Percentiles rank a stretch among this genome's conserved stretches.
These are phyloP conservation scores for Wickerhamomyces bisporus DNA, from an alignment of 805 yeast species.

Conservation along the genomic window DNA sequence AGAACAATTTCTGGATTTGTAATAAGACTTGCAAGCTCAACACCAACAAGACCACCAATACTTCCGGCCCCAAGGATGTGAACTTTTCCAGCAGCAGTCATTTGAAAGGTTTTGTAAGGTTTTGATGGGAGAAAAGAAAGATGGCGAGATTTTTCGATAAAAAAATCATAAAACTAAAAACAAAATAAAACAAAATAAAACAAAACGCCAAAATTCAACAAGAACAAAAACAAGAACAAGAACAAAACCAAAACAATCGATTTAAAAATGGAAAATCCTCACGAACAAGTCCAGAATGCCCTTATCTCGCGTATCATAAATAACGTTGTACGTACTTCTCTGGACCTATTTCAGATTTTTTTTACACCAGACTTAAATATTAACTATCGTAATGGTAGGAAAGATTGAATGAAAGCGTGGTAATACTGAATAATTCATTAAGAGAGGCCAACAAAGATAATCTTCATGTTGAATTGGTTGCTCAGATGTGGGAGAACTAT, in stretches of 20 bases:
- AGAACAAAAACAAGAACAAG: too few species aligned
- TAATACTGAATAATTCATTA: conserved; percentile 55
- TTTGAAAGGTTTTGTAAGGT: too few species aligned
- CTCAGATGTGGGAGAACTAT: conserved; percentile 78
- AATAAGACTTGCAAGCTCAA: conserved; percentile 17
- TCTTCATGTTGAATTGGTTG: conserved; percentile 62
- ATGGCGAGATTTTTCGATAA: too few species aligned
- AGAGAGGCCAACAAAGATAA: conserved; percentile 60
- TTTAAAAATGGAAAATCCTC: conserved; percentile 83
- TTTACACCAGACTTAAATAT: too few species aligned
- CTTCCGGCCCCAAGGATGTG: conserved; percentile 25
- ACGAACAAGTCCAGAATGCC: conserved; percentile 75
- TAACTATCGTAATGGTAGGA: too few species aligned
- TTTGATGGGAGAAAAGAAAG: too few species aligned
- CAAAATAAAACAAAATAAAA: too few species aligned
- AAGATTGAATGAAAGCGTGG: conserved; percentile 65
- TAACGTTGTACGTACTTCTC: conserved; percentile 56
- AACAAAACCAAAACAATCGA: too few species aligned
- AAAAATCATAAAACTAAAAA: too few species aligned
- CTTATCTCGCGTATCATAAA: conserved; percentile 69
- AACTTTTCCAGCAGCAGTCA: too few species aligned
- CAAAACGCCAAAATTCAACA: too few species aligned
- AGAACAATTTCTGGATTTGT: conserved; percentile 16
- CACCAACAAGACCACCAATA: conserved; percentile 24
- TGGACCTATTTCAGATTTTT: neutral